These are phyloP conservation scores for Dryas octopetala DNA, from an alignment of 306 rosid species.

Conservation along the genomic window DNA sequence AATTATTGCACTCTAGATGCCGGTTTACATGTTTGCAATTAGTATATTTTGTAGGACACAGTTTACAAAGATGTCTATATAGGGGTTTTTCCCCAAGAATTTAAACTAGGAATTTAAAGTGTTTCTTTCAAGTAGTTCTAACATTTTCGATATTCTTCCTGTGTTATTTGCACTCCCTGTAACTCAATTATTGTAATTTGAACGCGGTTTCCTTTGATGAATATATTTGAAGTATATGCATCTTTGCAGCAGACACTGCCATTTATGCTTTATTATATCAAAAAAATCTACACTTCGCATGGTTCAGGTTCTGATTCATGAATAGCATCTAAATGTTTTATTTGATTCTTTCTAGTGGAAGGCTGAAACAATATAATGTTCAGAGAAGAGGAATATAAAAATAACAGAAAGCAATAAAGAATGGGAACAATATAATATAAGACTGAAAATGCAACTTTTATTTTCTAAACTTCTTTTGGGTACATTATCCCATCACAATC, in stretches of 20 bases:
- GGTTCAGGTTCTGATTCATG: background rate
- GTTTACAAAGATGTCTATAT: conserved; percentile 28
- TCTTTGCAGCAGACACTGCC: background rate
- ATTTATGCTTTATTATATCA: background rate
- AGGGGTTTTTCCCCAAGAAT: background rate
- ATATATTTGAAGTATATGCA: background rate
- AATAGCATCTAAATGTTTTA: background rate
- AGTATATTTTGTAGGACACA: conserved; percentile 18
- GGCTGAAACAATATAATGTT: background rate
- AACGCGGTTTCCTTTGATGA: background rate
- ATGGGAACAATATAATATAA: background rate
- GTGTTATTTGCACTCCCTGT: conserved; percentile 13
- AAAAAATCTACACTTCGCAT: too few species aligned
- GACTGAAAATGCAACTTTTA: conserved; percentile 6
- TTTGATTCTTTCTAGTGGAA: background rate
- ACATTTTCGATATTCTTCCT: background rate
- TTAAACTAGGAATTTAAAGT: conserved; percentile 5
- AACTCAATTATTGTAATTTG: background rate
- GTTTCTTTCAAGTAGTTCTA: background rate
- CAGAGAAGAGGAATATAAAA: background rate
- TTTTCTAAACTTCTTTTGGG: background rate
- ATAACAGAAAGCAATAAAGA: background rate
- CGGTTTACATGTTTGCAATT: conserved; percentile 15
- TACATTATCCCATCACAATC: conserved; percentile 23
- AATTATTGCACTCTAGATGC: conserved; percentile 50